Evolutionary conservation across 2,329 filamentous ascomycete species (phyloP).

Genomic region (Calonectria henricotiae): DNA sequence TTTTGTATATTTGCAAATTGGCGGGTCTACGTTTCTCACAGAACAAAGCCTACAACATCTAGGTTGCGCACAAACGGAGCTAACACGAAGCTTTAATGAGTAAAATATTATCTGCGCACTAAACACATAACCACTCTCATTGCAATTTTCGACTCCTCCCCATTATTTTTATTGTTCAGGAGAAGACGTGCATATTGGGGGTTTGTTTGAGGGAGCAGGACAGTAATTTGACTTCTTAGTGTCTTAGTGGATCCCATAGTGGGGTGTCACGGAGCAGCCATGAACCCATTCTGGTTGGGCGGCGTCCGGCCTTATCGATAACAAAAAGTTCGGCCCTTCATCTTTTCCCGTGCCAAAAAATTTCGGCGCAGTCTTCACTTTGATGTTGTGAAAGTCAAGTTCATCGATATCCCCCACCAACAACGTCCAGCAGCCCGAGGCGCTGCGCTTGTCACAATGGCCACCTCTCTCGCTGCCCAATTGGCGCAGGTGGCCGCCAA

Average conservation of each 20-base stretch:
- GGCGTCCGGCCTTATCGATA: constrained; percentile 55
- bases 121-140: not conserved
- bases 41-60: too few relatives aligned
- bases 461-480: constrained; percentile 91
- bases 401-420: constrained; percentile 46
- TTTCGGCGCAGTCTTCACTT: constrained; percentile 52
- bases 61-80: not conserved
- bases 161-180: not conserved
- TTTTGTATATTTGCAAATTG: not conserved
- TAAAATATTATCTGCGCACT: not conserved
- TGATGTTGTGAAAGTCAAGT: constrained; percentile 43
- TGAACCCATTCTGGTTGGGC: constrained; percentile 27
- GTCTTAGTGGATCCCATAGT: constrained; percentile 36
- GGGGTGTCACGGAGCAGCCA: constrained; percentile 33
- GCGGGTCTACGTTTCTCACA: not conserved
- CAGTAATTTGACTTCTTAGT: constrained; percentile 16
- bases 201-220: not conserved
- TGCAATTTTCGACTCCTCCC: not conserved
- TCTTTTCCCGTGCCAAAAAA: constrained; percentile 53
- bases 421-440: constrained; percentile 49
- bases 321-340: constrained; percentile 45
- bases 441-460: constrained; percentile 70
- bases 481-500: constrained; percentile 92
- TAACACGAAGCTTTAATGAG: not conserved
- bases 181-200: not conserved